These are phyloP conservation scores for Trichosanthes cucumerina DNA, from an alignment of 306 rosid species.

Conservation along the genomic window DNA sequence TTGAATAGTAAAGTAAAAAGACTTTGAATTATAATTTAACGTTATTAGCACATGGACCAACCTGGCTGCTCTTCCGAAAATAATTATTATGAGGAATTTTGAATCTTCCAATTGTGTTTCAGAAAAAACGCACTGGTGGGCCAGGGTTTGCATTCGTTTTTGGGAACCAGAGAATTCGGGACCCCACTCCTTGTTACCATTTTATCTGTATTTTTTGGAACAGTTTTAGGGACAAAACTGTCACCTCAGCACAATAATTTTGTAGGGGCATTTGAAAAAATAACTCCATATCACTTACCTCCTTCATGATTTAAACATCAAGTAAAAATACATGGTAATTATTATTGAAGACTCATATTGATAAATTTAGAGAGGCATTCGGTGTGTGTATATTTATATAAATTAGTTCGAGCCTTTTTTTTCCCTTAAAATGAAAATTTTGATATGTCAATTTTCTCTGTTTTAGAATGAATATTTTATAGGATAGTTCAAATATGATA, in stretches of 20 bases:
- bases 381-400: no score
- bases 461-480: no score
- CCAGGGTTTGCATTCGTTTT: not conserved
- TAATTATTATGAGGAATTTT: not conserved
- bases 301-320: no score
- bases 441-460: no score
- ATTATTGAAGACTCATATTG: no score
- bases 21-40: conserved; percentile 17
- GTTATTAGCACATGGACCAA: conserved; percentile 78
- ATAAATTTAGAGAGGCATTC: no score
- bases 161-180: not conserved
- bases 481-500: no score
- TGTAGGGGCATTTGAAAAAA: no score
- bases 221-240: not conserved
- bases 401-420: no score
- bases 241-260: not conserved
- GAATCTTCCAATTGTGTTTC: not conserved
- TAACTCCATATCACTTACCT: no score
- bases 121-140: not conserved
- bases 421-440: no score
- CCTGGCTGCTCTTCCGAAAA: conserved; percentile 18
- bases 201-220: not conserved
- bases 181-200: not conserved
- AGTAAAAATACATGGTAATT: no score
- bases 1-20: not conserved